Evolutionary conservation across 2,329 filamentous ascomycete species (phyloP).

Genomic region (Sporothrix variecibatus): DNA sequence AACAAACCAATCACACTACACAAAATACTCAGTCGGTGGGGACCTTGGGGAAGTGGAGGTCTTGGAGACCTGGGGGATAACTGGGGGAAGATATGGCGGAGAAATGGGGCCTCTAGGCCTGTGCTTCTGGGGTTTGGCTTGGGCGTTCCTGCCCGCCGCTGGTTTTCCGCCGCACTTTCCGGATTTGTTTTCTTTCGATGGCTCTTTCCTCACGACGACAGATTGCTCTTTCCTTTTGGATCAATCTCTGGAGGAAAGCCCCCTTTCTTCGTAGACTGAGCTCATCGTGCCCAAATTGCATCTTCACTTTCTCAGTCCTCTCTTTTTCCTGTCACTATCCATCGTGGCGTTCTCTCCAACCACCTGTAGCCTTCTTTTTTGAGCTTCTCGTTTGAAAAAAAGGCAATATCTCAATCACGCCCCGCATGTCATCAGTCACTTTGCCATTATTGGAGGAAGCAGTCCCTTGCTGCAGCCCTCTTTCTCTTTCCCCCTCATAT

Average conservation of each 20-base stretch:
- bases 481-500: neutral
- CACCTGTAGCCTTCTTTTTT: neutral
- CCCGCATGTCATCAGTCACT: neutral
- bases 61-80: slow-evolving; percentile 2
- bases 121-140: neutral
- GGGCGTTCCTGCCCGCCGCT: neutral
- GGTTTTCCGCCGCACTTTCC: neutral
- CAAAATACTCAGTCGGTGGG: neutral
- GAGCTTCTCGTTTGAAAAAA: neutral
- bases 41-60: slow-evolving; percentile 11
- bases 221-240: neutral
- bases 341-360: neutral
- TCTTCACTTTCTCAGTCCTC: neutral
- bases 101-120: neutral
- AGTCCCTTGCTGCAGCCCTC: neutral
- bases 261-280: neutral
- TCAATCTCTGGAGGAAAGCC: neutral
- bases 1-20: slow-evolving; percentile 2
- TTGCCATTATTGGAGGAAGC: neutral
- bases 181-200: neutral
- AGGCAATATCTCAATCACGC: neutral
- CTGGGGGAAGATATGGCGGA: slow-evolving; percentile 2
- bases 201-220: neutral
- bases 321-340: neutral
- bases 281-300: neutral